Base-by-base conservation (phyloP, 169 alveolate species). In the Plasmodium fragile region DNA sequence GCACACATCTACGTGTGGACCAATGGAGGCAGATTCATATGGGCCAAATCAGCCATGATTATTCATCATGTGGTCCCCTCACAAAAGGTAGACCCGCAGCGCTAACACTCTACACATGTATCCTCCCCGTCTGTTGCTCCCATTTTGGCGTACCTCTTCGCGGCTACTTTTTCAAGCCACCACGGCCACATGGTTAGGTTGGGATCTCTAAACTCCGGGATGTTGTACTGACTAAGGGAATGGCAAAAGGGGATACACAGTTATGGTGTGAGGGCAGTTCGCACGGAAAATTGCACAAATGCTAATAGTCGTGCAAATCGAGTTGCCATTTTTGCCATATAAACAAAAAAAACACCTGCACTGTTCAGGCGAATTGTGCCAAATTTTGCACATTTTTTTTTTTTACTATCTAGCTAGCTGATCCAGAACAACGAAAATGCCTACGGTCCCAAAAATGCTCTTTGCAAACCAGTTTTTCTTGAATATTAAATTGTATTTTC, bases 331-430 rank as follows among this genome's bases (percentile, higher is more conserved):
- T 7, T 65, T 6, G 36, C 2, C 75, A 65, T 16, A 65, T 65
- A 65, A 65, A 65, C 36, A 0, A 16, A 43, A 81, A 81, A 81
- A 81, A 55, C n/a, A 13, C 39, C 16, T 81, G 78, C 73, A 83
- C 59, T 30, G 92, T 82, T 82, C 92, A 83, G 25, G 84, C n/a
- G 65, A 41, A 28, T 30, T 45, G 34, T 41, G 52, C 36, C 70
- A 41, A 79, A 45, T 18, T 18, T 34, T 22, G 39, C 45, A 70
- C 77, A 45, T 25, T 83, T 83, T 83, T 28, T 34, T 34, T 70
- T 70, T 39, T 41, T 84, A 84, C 93, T 84, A 84, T 84, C 85
- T 84, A 39, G 93, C 93, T 84, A 84, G 84, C 59, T 84, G 93
- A 77, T 84, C 93, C 69, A 84, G 36, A 53, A 69, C 36, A 69